Base-by-base conservation (phyloP, 2,329 filamentous ascomycete genomes). In the Aspergillaceae sp. region DNA sequence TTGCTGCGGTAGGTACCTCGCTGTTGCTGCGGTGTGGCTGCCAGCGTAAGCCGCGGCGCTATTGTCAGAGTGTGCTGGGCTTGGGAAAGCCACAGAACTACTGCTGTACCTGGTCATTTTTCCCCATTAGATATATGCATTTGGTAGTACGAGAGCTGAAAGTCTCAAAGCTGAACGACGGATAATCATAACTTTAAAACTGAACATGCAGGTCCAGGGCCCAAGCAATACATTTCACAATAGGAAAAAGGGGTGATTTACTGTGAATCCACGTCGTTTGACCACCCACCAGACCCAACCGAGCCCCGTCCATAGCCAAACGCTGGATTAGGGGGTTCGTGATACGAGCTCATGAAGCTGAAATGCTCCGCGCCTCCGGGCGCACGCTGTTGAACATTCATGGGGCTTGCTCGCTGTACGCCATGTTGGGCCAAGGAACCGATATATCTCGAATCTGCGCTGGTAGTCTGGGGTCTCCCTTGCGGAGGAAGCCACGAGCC, bases 251-350 rank as follows among this genome's bases (percentile, higher is more conserved):
- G 44, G 51, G 45, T 42, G 30, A 42, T 28, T 62, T 64, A 64
- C 62, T 61, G 58, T 48, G 61, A 64, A 41, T 64, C 62, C 52
- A 58, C 45, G 48, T 64, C 62, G 50, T 56, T 56, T 42, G 55
- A 47, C 45, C 56, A 56, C 44, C 51, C 50, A 28, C 36, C 48
- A 46, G 57, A 56, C 48, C 54, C 49, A 43, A 56, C 51, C 43
- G 55, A 58, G 27, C 55, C 57, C 40, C 56, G 54, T 35, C 53
- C 47, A 43, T 55, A 53, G 46, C 43, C 48, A 37, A 47, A 26
- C 29, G 48, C 46, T 9, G 55, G 45, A 46, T 37, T 58, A 36
- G 51, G 47, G 42, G 48, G 47, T 43, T 61, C 58, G 41, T 56
- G 51, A 29, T 56, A 57, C 5, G 50, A 44, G 34, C 40, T 53